Evolutionary conservation across 2,329 filamentous ascomycete species (phyloP).

Genomic region (Trichophyton equinum): DNA sequence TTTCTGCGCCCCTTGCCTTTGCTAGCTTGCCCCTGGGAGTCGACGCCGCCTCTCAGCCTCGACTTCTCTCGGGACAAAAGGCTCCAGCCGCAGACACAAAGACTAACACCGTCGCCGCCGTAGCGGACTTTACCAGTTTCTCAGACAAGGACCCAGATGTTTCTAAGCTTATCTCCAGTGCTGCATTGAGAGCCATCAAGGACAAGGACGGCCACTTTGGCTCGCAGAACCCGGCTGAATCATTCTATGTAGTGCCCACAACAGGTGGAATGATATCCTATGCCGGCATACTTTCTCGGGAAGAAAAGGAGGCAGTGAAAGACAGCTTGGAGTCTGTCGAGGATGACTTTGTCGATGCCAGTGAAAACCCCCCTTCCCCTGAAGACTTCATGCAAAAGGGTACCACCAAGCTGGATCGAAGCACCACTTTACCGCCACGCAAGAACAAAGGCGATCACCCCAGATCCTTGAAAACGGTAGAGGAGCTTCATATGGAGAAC

Average conservation of each 20-base stretch:
- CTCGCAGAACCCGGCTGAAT: conserved; percentile 49
- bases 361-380: conserved; percentile 49
- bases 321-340: conserved; percentile 52
- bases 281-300: conserved; percentile 63
- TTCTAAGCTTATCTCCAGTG: conserved; percentile 69
- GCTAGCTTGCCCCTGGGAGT: conserved; percentile 69
- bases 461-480: conserved; percentile 51
- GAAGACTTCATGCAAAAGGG: conserved; percentile 17
- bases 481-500: conserved; percentile 85
- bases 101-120: conserved; percentile 27
- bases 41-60: conserved; percentile 33
- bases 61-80: conserved; percentile 15
- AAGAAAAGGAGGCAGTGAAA: conserved; percentile 32
- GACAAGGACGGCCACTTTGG: conserved; percentile 50
- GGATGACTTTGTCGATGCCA: conserved; percentile 82
- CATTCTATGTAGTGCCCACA: conserved; percentile 89
- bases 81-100: conserved; percentile 25
- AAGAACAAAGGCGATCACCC: conserved; percentile 12
- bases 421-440: conserved; percentile 4
- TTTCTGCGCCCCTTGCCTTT: conserved; percentile 85
- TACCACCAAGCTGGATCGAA: conserved; percentile 19
- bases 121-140: conserved; percentile 26
- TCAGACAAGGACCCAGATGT: conserved; percentile 56
- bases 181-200: conserved; percentile 65
- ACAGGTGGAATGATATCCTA: conserved; percentile 88